Base-by-base conservation (phyloP, 345 rosid species). In the Eucalyptus decipiens region DNA sequence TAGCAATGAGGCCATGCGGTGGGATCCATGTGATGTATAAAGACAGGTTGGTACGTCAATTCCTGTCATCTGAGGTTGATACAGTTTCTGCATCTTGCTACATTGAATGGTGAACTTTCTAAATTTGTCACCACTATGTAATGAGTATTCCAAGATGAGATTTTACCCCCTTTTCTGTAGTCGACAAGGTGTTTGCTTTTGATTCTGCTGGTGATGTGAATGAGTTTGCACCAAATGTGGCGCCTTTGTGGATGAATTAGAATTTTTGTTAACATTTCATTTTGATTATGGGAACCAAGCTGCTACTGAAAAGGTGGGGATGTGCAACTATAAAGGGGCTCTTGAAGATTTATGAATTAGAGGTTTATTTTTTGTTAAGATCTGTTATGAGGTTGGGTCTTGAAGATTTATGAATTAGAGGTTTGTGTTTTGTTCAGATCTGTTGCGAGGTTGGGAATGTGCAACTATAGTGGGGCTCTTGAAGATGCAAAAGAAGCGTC, bases 361-460 rank as follows among this genome's bases (percentile, higher is more conserved):
- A 86, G 37, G 49, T 60, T 88, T 58, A 18, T 87, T n/a, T 86
- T 89, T 87, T 76, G 67, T 89, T 92, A 87, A 96, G 98, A 89
- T 91, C 99, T 76, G 67, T 90, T 88, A 96, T 95, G 47, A 96
- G 95, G 95, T 89, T 96, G 92, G 97, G 98, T 89, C 95, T 96
- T 89, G 96, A 96, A 88, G 99, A 96, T 94, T 76, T 76, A 76
- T 76, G 16, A n/a, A 48, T 17, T 80, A 85, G 16, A 86, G 43
- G 49, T 60, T 88, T 58, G 6, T 87, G 37, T 87, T 89, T 87
- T 76, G 54, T 89, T 92, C 87, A 96, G 98, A 89, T 91, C 99
- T 76, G 76, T 90, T 88, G 97, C 93, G 50, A 96, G 95, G 95
- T 90, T 96, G 92, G 95, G 91, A 42, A 92, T 93, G 95, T 91